Percentiles rank a stretch among this genome's conserved stretches.
phyloP scores from a whole-genome alignment of 2,329 filamentous ascomycete species.

The Alternaria dauci region DNA sequence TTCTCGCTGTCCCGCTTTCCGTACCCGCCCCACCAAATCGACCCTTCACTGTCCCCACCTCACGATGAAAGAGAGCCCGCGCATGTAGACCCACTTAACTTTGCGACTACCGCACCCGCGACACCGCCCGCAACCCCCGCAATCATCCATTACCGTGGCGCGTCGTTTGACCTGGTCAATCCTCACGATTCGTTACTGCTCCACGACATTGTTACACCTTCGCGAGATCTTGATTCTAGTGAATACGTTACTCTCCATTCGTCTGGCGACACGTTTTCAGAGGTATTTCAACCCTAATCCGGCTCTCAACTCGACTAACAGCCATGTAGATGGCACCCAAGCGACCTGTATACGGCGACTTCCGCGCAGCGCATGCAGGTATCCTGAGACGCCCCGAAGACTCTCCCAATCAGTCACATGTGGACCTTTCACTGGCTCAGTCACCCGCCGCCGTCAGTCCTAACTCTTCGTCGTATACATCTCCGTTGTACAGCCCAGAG shows the following conservation, averaged over 20 bases:
- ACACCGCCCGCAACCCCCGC: slow-evolving; percentile 51
- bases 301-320: slow-evolving; percentile 1
- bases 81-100: slow-evolving; percentile 33
- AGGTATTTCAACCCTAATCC: slow-evolving; percentile 18
- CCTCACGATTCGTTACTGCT: slow-evolving; percentile 48
- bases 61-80: slow-evolving; percentile 31
- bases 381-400: slow-evolving; percentile 35
- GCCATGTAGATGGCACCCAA: slow-evolving; percentile 43
- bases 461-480: slow-evolving; percentile 38
- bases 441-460: slow-evolving; percentile 38
- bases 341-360: slow-evolving; percentile 41
- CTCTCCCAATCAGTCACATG: slow-evolving; percentile 16
- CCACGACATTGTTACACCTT: slow-evolving; percentile 50
- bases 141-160: slow-evolving; percentile 50
- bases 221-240: slow-evolving; percentile 45
- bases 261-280: slow-evolving; percentile 34
- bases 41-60: slow-evolving; percentile 32
- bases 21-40: slow-evolving; percentile 35
- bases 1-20: slow-evolving; percentile 51
- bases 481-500: slow-evolving; percentile 38
- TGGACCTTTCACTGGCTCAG: slow-evolving; percentile 36
- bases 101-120: slow-evolving; percentile 38
- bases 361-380: slow-evolving; percentile 42
- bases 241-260: slow-evolving; percentile 41
- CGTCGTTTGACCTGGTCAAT: slow-evolving; percentile 53